These are phyloP conservation scores for Eucalyptus fibrosa DNA, from an alignment of 345 rosid genomes.

Conservation along the genomic window DNA sequence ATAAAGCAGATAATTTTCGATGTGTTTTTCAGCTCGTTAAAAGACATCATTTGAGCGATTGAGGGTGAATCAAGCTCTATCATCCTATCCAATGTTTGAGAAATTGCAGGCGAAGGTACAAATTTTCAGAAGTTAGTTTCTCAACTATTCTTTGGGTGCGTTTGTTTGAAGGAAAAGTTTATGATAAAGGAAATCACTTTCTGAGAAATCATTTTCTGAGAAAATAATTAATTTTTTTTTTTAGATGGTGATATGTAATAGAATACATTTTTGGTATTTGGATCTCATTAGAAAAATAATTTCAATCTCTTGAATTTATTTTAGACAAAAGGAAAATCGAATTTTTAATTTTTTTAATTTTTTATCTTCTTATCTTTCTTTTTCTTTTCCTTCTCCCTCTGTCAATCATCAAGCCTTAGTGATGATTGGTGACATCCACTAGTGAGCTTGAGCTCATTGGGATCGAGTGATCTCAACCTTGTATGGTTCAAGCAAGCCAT, in stretches of 20 bases:
- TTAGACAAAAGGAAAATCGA: too few relatives aligned
- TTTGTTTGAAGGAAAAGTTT: too few relatives aligned
- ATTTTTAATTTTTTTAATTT: too few relatives aligned
- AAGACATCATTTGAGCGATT: not conserved
- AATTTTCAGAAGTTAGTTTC: not conserved
- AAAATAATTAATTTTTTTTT: too few relatives aligned
- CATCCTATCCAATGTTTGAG: not conserved
- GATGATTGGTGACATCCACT: not conserved
- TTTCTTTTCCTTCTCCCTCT: not conserved
- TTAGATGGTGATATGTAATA: not conserved
- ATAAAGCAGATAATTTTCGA: not conserved
- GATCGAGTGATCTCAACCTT: too few relatives aligned
- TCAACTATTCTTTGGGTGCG: too few relatives aligned
- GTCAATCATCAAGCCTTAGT: accelerated
- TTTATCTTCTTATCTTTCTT: not conserved
- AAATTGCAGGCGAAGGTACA: not conserved
- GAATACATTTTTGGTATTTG: not conserved
- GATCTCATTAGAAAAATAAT: too few relatives aligned
- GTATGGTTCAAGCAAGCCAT: too few relatives aligned
- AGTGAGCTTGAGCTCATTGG: too few relatives aligned
- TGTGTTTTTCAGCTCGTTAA: not conserved
- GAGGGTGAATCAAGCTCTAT: not conserved
- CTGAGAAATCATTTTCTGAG: not conserved
- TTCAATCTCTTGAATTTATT: not conserved
- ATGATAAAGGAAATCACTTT: too few relatives aligned